phyloP scores from a whole-genome alignment of 192 early-diverging fungal species.

The Backusella westeae region DNA sequence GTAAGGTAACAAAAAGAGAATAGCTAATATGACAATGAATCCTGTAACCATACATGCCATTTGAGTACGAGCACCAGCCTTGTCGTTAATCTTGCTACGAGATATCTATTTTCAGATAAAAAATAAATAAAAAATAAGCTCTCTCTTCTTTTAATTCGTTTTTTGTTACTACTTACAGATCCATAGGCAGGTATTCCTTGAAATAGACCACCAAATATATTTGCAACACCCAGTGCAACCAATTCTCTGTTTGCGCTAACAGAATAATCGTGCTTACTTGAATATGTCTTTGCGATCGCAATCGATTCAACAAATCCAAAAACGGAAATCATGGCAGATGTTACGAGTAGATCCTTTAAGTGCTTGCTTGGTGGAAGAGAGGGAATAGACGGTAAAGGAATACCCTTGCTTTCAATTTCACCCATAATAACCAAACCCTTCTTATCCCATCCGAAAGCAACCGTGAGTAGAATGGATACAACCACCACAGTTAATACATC shows the following conservation, averaged over 20 bases:
- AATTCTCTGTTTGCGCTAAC: slow-evolving; percentile 96
- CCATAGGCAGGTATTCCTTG: slow-evolving; percentile 41
- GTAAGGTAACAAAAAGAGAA: slow-evolving; percentile 74
- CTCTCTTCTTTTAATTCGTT: no score
- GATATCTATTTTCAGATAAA: slow-evolving; percentile 51
- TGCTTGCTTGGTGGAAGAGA: slow-evolving; percentile 55
- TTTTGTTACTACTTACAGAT: slow-evolving; percentile 16
- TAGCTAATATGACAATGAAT: slow-evolving; percentile 69
- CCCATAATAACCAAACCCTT: slow-evolving; percentile 81
- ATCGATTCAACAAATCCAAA: slow-evolving; percentile 98
- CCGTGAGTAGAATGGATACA: slow-evolving; percentile 62
- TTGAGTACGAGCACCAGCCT: slow-evolving; percentile 84
- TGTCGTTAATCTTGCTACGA: slow-evolving; percentile 89
- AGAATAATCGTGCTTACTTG: slow-evolving; percentile 88
- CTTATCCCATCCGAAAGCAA: slow-evolving; percentile 63
- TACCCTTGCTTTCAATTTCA: slow-evolving; percentile 60
- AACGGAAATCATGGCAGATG: slow-evolving; percentile 89
- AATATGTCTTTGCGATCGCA: slow-evolving; percentile 91
- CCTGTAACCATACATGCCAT: slow-evolving; percentile 82
- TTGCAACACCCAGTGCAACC: slow-evolving; percentile 84
- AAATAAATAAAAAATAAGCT: background rate
- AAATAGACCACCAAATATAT: slow-evolving; percentile 79
- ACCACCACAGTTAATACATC: slow-evolving; percentile 92
- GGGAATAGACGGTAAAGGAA: slow-evolving; percentile 62
- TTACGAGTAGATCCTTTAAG: slow-evolving; percentile 72